These are phyloP conservation scores for Xerocomellus dryophilus DNA, from an alignment of 768 basidiomycete species.

Conservation along the genomic window DNA sequence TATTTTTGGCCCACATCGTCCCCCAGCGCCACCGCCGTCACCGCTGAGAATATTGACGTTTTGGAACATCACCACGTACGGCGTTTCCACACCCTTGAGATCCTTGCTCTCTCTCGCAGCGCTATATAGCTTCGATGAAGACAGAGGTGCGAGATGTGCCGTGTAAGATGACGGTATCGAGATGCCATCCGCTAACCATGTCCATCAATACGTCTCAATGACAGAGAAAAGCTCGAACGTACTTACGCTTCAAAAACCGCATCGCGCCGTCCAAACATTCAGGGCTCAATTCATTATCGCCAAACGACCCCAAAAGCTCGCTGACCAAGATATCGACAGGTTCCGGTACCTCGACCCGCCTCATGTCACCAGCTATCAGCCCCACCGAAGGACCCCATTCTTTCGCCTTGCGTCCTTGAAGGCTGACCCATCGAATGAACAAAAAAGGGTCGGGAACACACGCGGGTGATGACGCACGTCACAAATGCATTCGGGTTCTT, in stretches of 20 bases:
- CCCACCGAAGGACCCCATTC: slow-evolving; percentile 85
- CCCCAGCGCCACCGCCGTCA: slow-evolving; percentile 56
- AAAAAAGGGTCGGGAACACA: slow-evolving; percentile 5
- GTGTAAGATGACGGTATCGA: slow-evolving; percentile 97
- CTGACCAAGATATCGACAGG: slow-evolving; percentile 91
- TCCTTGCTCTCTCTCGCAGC: slow-evolving; percentile 70
- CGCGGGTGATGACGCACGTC: slow-evolving; percentile 60
- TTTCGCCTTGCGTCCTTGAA: slow-evolving; percentile 74
- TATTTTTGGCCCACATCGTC: slow-evolving; percentile 74
- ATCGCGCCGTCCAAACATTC: slow-evolving; percentile 96
- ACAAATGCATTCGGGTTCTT: slow-evolving; percentile 96
- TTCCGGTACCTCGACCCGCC: slow-evolving; percentile 77
- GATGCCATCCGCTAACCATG: slow-evolving; percentile 73
- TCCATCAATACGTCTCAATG: slow-evolving; percentile 11
- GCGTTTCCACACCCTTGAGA: slow-evolving; percentile 81
- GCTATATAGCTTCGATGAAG: slow-evolving; percentile 88
- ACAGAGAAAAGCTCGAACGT: background rate
- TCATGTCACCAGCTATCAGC: slow-evolving; percentile 95
- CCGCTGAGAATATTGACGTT: slow-evolving; percentile 88
- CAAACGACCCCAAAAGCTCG: slow-evolving; percentile 95
- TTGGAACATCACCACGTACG: slow-evolving; percentile 98
- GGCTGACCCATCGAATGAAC: slow-evolving; percentile 41
- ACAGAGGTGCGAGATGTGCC: slow-evolving; percentile 89
- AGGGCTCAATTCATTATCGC: slow-evolving; percentile 97
- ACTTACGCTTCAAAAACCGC: slow-evolving; percentile 83